These are phyloP conservation scores for Quillaja saponaria DNA, from an alignment of 306 rosid species.

Conservation along the genomic window DNA sequence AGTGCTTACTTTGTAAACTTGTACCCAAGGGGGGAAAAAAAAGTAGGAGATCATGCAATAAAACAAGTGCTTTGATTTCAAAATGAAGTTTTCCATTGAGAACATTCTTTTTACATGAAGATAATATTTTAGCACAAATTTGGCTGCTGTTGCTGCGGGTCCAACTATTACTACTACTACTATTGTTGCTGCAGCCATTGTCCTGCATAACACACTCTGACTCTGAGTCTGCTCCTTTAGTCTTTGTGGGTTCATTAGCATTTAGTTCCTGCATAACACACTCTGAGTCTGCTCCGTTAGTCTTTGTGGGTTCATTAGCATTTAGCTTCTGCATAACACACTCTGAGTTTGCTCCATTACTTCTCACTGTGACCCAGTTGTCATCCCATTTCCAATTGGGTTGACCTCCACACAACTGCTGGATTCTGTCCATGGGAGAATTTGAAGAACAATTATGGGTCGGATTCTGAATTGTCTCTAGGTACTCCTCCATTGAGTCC, in stretches of 20 bases:
- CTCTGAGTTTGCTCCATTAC: no score
- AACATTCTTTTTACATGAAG: slow-evolving; percentile 24
- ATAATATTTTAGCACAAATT: no score
- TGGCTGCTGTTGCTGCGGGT: no score
- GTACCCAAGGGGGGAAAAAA: background rate
- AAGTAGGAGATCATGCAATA: slow-evolving; percentile 19
- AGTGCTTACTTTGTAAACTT: no score
- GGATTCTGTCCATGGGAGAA: slow-evolving; percentile 48
- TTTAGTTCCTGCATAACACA: background rate
- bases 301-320: slow-evolving; percentile 9
- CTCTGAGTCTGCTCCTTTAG: slow-evolving; percentile 15
- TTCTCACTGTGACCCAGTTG: slow-evolving; percentile 72
- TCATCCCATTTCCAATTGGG: slow-evolving; percentile 51
- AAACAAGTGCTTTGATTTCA: slow-evolving; percentile 4
- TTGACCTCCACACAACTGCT: slow-evolving; percentile 32
- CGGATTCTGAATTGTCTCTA: slow-evolving; percentile 25
- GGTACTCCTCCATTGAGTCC: slow-evolving; percentile 44
- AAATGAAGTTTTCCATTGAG: slow-evolving; percentile 18
- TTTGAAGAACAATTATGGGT: slow-evolving; percentile 23
- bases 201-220: background rate
- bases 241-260: slow-evolving; percentile 9
- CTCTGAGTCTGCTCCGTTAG: slow-evolving; percentile 15
- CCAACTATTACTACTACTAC: background rate
- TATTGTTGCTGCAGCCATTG: background rate
- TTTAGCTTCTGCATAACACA: no score